Base-by-base conservation (phyloP, 495 filamentous ascomycete genomes). In the Neurospora sp. region DNA sequence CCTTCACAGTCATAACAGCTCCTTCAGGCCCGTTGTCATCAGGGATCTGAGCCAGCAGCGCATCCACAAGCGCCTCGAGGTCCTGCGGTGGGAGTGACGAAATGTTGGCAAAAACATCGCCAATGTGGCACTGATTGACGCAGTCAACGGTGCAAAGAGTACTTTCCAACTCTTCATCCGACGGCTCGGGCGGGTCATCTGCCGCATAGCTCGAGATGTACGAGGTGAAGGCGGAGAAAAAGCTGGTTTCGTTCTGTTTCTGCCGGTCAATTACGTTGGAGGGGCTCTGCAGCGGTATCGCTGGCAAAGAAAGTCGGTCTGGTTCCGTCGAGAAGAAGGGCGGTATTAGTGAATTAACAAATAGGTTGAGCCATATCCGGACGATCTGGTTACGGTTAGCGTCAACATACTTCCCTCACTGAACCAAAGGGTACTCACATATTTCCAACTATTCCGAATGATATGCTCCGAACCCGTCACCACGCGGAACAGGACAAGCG, bases 201-300 rank as follows among this genome's bases (percentile, higher is more conserved):
- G 94, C 96, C 37, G 96, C 96, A 83, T 98, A 98, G 79, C 94
- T 98, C n/a, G 94, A 96, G 27, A 99, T 92, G 75, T 98, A 98
- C 6, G 93, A 97, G 2, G 94, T 94, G 73, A 99, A 92, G 6
- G 96, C 93, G 5, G 94, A 97, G 77, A 99, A 91, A 27, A 99
- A 85, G 8, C 96, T 94, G 3, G 89, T 87, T 31, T 99, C 96
- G 73, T 82, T 89, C 40, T 88, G 83, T 72, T 92, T 92, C 53
- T 91, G 93, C 31, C 96, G 90, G 76, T 98, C 96, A 48, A 99
- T 94, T 53, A 99, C 87, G 75, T 97, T 94, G 17, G 92, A 94
- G n/a, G 96, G 93, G 3, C 87, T 90, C 76, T 97, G 95, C 45
- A 99, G 83, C 0, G 96, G 93, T 74, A 98, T 98, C 31, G 92